These are phyloP conservation scores for Paxillus ammoniavirescens DNA, from an alignment of 768 basidiomycete species.

Conservation along the genomic window DNA sequence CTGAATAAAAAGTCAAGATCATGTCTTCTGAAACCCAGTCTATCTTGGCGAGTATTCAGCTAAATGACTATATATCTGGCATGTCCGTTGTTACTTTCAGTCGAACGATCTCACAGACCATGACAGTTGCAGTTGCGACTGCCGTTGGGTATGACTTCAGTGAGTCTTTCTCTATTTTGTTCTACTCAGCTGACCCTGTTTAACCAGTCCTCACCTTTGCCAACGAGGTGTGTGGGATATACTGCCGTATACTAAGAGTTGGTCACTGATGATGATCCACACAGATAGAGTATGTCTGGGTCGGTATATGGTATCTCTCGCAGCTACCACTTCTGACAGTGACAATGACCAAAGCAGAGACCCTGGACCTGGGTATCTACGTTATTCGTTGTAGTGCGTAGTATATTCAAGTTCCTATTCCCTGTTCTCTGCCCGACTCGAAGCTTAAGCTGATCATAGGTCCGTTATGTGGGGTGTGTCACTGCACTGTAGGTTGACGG, in stretches of 20 bases:
- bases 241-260: background rate
- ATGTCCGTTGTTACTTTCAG: background rate
- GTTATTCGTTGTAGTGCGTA: conserved; percentile 1
- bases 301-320: background rate
- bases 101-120: background rate
- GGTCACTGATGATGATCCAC: background rate
- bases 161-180: background rate
- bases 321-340: background rate
- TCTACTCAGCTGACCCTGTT: background rate
- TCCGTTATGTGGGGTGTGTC: conserved; percentile 8
- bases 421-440: too few relatives aligned
- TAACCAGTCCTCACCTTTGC: conserved; percentile 7
- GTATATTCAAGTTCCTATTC: too few relatives aligned
- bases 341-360: background rate
- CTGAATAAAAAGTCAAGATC: background rate
- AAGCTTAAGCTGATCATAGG: background rate
- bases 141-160: conserved; percentile 3
- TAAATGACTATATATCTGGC: conserved; percentile 8
- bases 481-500: background rate
- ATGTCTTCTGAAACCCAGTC: conserved; percentile 3
- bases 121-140: conserved; percentile 1
- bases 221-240: conserved; percentile 1
- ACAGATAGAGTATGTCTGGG: conserved; percentile 12
- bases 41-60: conserved; percentile 1
- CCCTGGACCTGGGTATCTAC: conserved; percentile 8